phyloP scores from a whole-genome alignment of 1,284 basidiomycete genomes.

The Schizopora paradoxa region DNA sequence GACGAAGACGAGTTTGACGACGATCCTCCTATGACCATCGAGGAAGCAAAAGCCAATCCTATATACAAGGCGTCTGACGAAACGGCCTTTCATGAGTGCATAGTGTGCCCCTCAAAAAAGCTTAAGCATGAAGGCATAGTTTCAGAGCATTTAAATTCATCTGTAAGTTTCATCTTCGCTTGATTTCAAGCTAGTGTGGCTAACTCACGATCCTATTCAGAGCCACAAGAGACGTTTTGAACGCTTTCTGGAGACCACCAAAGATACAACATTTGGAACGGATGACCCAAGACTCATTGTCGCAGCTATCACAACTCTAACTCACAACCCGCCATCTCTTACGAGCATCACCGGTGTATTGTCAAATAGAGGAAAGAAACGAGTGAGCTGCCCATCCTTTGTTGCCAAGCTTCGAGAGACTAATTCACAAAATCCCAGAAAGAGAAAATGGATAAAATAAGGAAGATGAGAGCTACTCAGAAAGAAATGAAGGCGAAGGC shows the following conservation, averaged over 20 bases:
- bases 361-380: constrained; percentile 56
- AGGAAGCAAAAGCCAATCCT: constrained; percentile 57
- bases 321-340: constrained; percentile 23
- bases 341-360: constrained; percentile 13
- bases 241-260: constrained; percentile 41
- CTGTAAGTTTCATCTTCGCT: constrained; percentile 36
- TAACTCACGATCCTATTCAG: constrained; percentile 29
- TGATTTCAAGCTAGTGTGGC: background rate
- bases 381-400: constrained; percentile 31
- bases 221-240: constrained; percentile 56
- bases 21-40: constrained; percentile 46
- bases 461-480: constrained; percentile 34
- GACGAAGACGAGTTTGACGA: constrained; percentile 29
- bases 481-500: constrained; percentile 28
- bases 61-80: constrained; percentile 54
- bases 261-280: constrained; percentile 30
- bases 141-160: constrained; percentile 56
- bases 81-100: constrained; percentile 52
- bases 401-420: background rate
- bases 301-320: constrained; percentile 21
- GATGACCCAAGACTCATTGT: constrained; percentile 46
- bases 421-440: constrained; percentile 31
- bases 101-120: constrained; percentile 70
- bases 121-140: constrained; percentile 64
- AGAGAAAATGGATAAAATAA: constrained; percentile 34